Evolutionary conservation across 2,329 filamentous ascomycete genomes (phyloP), one percentile per base, ranked within the genome.

Genomic region (Endothia cerciana): DNA sequence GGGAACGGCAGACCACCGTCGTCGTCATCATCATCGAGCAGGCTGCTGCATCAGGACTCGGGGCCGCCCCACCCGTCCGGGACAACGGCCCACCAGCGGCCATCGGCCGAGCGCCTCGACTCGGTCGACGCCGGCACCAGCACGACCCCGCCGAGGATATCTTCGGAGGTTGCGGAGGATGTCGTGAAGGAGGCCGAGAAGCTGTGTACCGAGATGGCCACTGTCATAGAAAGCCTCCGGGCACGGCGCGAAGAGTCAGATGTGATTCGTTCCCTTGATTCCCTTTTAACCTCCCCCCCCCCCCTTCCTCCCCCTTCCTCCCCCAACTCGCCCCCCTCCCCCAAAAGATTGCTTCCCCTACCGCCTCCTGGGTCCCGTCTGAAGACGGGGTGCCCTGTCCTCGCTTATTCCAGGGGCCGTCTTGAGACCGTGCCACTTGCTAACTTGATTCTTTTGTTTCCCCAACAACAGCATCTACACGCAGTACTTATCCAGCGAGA

Each of bases 241-340:
- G 80, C 80, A 47, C 80, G 87, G 47, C 84, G 84, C 69, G 85
- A 89, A 73, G 87, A 90, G 74, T 83, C 85, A 53, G 83, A 87
- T 74, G 86, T 68, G 63, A 68, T 63, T 49, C 60, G 30, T 62
- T 40, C 60, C 60, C 41, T 62, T 43, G 49, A 55, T 62, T 59
- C 57, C 40, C 57, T 45, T 43, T 45, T 15, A 4, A 15, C 41
- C 83, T 76, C 76, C 79, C 72, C 28, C 13, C 19, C n/a, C 7
- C 2, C 55, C 33, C 33, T 41, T 58, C 10, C 64, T 55, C 40
- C 56, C 38, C 65, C 41, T 60, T 5, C 30, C 53, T 43, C 33
- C 49, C 55, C 15, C 60, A n/a, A n/a, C n/a, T n/a, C n/a, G n/a
- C n/a, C n/a, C n/a, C n/a, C n/a, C n/a, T n/a, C n/a, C n/a, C n/a